Evolutionary conservation across 2,329 filamentous ascomycete genomes (phyloP).

Genomic region (Phaeosphaeriaceae sp.): DNA sequence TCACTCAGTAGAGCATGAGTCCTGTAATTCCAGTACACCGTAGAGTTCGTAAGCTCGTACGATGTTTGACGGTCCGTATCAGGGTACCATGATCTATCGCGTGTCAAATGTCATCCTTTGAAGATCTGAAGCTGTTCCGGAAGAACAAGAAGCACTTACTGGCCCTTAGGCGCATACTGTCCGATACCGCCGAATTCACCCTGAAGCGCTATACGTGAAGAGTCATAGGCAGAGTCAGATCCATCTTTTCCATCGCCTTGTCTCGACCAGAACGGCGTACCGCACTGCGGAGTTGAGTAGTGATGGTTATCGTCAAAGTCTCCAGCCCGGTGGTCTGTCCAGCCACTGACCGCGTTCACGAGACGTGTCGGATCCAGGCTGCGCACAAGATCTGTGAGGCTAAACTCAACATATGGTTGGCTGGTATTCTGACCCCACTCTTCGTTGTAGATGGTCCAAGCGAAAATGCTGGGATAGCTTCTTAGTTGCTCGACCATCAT

Average conservation of each 20-base stretch:
- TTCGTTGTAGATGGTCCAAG: slow-evolving; percentile 76
- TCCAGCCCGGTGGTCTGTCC: slow-evolving; percentile 72
- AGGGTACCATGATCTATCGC: slow-evolving; percentile 66
- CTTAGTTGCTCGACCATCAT: slow-evolving; percentile 68
- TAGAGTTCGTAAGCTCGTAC: slow-evolving; percentile 68
- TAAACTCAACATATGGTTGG: slow-evolving; percentile 61
- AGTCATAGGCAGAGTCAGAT: slow-evolving; percentile 59
- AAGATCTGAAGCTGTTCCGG: not conserved
- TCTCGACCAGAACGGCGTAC: slow-evolving; percentile 70
- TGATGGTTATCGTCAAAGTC: slow-evolving; percentile 74
- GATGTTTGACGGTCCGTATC: slow-evolving; percentile 65
- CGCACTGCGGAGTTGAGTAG: slow-evolving; percentile 75
- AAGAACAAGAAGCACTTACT: slow-evolving; percentile 54
- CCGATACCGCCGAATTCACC: slow-evolving; percentile 77
- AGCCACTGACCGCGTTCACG: slow-evolving; percentile 69
- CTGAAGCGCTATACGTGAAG: slow-evolving; percentile 68
- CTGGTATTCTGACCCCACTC: slow-evolving; percentile 69
- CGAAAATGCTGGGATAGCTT: slow-evolving; percentile 69
- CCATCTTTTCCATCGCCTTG: slow-evolving; percentile 59
- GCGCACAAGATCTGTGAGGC: slow-evolving; percentile 62
- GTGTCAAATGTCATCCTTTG: not conserved
- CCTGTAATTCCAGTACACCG: slow-evolving; percentile 72
- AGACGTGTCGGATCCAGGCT: slow-evolving; percentile 69
- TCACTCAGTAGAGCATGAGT: slow-evolving; percentile 60
- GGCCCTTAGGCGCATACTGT: slow-evolving; percentile 54